phyloP scores from a whole-genome alignment of 345 rosid species.

The Eucalyptus rudis region DNA sequence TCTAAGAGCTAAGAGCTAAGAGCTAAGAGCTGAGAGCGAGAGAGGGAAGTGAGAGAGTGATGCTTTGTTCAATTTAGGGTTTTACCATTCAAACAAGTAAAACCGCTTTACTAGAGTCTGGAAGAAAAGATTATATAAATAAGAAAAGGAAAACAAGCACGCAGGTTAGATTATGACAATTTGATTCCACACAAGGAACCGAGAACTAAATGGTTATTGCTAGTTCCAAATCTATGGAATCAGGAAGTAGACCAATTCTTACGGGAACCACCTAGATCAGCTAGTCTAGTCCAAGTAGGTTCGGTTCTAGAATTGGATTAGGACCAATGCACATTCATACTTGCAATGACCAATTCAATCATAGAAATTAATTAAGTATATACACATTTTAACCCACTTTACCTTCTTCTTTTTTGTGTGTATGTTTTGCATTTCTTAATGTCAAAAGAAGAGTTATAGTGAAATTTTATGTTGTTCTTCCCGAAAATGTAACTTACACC shows the following conservation, averaged over 20 bases:
- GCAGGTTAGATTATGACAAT: neutral
- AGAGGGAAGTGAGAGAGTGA: neutral
- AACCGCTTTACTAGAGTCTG: neutral
- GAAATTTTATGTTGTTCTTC: neutral
- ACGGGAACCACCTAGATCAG: accelerated
- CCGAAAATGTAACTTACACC: neutral
- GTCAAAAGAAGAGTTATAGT: neutral
- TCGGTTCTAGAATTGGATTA: neutral
- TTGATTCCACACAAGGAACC: neutral
- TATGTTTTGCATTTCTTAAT: neutral
- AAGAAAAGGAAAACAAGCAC: neutral
- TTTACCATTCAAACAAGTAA: neutral
- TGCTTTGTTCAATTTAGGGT: neutral
- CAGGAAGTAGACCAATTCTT: neutral
- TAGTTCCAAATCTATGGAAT: neutral
- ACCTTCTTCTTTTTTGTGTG: too few relatives aligned
- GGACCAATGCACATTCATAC: neutral
- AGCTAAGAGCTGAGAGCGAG: neutral
- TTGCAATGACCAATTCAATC: neutral
- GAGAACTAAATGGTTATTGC: neutral
- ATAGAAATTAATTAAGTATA: neutral
- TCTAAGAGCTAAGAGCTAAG: neutral
- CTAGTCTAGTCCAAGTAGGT: neutral
- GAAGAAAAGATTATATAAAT: neutral
- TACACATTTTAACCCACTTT: neutral